A percentile compares a stretch with the other conserved stretches of the same genome.
These are phyloP conservation scores for Lactuca sativa DNA, from an alignment of 129 eudicot species.

Conservation along the genomic window DNA sequence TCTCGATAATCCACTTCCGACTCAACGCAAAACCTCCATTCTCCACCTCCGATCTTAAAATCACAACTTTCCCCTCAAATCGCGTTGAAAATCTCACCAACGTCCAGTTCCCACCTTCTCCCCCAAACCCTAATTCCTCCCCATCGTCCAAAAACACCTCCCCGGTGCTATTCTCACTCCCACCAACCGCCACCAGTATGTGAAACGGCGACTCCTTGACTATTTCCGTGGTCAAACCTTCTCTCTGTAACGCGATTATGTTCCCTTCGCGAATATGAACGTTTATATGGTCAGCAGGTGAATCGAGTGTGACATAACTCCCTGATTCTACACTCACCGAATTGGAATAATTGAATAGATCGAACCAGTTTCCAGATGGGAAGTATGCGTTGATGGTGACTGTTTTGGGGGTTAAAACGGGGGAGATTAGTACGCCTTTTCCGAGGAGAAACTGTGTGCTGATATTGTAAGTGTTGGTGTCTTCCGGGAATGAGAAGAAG, in stretches of 20 bases:
- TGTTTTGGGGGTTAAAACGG: constrained; percentile 50
- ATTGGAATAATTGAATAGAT: constrained; percentile 57
- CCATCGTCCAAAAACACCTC: constrained; percentile 82
- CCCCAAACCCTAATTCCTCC: constrained; percentile 53
- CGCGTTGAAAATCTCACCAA: constrained; percentile 43
- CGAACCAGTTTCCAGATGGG: constrained; percentile 88
- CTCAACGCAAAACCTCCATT: constrained; percentile 54
- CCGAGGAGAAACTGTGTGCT: constrained; percentile 78
- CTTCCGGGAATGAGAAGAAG: constrained; percentile 79
- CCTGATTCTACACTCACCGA: constrained; percentile 43
- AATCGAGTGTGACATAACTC: constrained; percentile 42
- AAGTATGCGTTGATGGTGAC: constrained; percentile 64
- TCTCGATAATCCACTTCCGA: constrained; percentile 58
- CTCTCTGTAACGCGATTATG: constrained; percentile 73
- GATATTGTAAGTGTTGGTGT: constrained; percentile 60
- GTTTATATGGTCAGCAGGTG: constrained; percentile 71
- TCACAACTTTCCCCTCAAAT: constrained; percentile 17
- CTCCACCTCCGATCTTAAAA: constrained; percentile 48
- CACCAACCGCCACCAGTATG: constrained; percentile 52
- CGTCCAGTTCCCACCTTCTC: constrained; percentile 40
- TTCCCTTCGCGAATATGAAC: constrained; percentile 81
- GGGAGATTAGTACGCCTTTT: constrained; percentile 71
- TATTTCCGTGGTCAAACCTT: constrained; percentile 61
- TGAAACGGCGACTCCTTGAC: constrained; percentile 61
- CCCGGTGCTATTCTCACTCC: constrained; percentile 46